phyloP scores from a whole-genome alignment of 2,329 filamentous ascomycete species.

The Colletotrichum spaethianum region DNA sequence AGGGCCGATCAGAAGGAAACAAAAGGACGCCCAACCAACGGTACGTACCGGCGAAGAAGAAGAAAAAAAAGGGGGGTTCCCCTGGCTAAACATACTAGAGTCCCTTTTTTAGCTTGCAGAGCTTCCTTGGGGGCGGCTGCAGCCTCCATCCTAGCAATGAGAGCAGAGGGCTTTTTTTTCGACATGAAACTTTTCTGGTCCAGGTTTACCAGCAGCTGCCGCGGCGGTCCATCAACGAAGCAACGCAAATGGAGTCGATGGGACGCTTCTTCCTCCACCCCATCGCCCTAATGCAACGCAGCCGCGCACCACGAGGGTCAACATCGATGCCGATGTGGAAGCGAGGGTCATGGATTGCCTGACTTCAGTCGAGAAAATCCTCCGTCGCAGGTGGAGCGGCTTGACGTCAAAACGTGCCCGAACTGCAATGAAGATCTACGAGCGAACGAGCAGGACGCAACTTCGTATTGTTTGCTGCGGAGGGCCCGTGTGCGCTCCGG shows the following conservation, averaged over 20 bases:
- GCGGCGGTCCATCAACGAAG: background rate
- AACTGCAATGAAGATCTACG: background rate
- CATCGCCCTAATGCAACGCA: background rate
- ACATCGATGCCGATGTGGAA: background rate
- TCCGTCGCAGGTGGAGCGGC: background rate
- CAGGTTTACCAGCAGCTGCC: background rate
- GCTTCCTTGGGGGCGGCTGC: slow-evolving; percentile 8
- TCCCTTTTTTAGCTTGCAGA: slow-evolving; percentile 1
- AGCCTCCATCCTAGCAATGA: slow-evolving; percentile 19
- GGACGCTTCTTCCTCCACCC: background rate
- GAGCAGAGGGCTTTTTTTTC: background rate
- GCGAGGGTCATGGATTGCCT: background rate
- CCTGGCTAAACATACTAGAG: slow-evolving; percentile 4
- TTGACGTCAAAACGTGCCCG: background rate
- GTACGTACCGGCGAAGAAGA: slow-evolving; percentile 16
- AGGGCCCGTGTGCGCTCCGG: background rate
- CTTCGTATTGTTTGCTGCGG: background rate
- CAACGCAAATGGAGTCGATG: slow-evolving; percentile 24
- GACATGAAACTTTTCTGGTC: slow-evolving; percentile 9
- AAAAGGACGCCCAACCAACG: background rate
- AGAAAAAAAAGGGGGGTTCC: slow-evolving; percentile 1
- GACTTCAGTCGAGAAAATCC: background rate
- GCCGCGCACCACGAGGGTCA: background rate
- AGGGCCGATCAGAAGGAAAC: slow-evolving; percentile 5
- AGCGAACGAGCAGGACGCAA: too few species aligned